These are phyloP conservation scores for Aphanomyces cochlioides DNA, from an alignment of 352 stramenopile genomes.

Conservation along the genomic window DNA sequence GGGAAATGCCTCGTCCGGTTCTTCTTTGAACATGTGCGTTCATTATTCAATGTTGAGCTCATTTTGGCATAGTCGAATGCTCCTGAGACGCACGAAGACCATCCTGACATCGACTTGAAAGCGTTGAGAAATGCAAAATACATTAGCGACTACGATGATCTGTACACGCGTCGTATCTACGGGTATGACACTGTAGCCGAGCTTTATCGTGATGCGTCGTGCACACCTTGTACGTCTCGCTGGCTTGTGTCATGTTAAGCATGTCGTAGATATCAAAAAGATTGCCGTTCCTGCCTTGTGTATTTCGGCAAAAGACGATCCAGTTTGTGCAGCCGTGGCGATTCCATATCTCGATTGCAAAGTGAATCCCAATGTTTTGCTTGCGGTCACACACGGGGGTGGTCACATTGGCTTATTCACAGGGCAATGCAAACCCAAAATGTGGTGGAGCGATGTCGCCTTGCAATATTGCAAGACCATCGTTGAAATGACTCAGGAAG, in stretches of 20 bases:
- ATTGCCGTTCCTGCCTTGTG: conserved; percentile 45
- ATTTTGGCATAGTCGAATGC: conserved; percentile 44
- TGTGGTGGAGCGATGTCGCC: neutral
- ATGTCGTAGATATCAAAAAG: conserved; percentile 32
- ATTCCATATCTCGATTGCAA: conserved; percentile 36
- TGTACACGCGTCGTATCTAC: conserved; percentile 43
- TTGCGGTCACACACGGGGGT: conserved; percentile 57
- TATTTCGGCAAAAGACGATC: conserved; percentile 48
- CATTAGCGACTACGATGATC: conserved; percentile 58
- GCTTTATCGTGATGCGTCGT: conserved; percentile 46
- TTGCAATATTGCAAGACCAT: neutral
- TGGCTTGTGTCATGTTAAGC: neutral
- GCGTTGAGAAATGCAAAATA: conserved; percentile 38
- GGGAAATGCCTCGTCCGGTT: neutral
- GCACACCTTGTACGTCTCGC: conserved; percentile 29
- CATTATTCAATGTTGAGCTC: neutral
- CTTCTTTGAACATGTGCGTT: neutral
- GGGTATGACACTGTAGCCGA: conserved; percentile 37
- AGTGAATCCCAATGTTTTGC: conserved; percentile 56
- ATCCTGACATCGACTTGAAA: conserved; percentile 44
- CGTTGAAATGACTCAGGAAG: neutral
- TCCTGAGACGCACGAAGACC: conserved; percentile 47
- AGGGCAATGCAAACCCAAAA: conserved; percentile 14
- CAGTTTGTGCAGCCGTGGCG: conserved; percentile 43
- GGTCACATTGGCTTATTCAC: conserved; percentile 71